A percentile compares a stretch with the other conserved stretches of the same genome.
Evolutionary conservation across 345 rosid genomes (phyloP).

Genomic region (Syzygium grande): DNA sequence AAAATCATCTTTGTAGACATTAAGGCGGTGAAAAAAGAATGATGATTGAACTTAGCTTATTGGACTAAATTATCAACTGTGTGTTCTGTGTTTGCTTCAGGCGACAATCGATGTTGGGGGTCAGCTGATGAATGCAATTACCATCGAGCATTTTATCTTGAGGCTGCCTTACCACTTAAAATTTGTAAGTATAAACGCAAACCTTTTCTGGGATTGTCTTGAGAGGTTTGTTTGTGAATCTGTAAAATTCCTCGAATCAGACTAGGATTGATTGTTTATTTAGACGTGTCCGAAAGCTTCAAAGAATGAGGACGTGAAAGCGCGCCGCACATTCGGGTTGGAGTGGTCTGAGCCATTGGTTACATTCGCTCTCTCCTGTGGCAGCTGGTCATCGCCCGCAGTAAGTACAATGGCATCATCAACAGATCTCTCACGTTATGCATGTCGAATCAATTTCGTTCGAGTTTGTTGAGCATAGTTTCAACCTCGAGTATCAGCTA

Average conservation of each 20-base stretch:
- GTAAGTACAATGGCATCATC: conserved; percentile 33
- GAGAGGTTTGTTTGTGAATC: not conserved
- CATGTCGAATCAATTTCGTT: not conserved
- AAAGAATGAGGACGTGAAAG: conserved; percentile 65
- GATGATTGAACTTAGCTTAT: not conserved
- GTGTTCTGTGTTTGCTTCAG: conserved; percentile 26
- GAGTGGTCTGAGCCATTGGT: conserved; percentile 92
- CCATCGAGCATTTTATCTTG: conserved; percentile 87
- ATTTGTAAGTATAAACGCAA: conserved; percentile 45
- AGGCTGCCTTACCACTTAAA: conserved; percentile 89
- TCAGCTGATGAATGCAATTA: conserved; percentile 62
- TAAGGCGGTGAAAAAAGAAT: not conserved
- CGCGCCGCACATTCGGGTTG: conserved; percentile 49
- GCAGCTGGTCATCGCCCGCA: conserved; percentile 95
- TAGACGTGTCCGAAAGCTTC: conserved; percentile 69
- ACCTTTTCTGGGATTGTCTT: not conserved
- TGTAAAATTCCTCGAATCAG: not conserved
- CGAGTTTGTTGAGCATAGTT: not conserved
- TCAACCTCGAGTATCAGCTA: not conserved
- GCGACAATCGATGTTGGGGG: conserved; percentile 75
- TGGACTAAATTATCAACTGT: not conserved
- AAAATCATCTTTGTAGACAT: not conserved
- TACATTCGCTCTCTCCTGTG: conserved; percentile 82
- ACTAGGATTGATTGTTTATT: not conserved
- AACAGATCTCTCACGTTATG: not conserved